phyloP scores from a whole-genome alignment of 2,329 filamentous ascomycete species.

The Epichloe hybrida region DNA sequence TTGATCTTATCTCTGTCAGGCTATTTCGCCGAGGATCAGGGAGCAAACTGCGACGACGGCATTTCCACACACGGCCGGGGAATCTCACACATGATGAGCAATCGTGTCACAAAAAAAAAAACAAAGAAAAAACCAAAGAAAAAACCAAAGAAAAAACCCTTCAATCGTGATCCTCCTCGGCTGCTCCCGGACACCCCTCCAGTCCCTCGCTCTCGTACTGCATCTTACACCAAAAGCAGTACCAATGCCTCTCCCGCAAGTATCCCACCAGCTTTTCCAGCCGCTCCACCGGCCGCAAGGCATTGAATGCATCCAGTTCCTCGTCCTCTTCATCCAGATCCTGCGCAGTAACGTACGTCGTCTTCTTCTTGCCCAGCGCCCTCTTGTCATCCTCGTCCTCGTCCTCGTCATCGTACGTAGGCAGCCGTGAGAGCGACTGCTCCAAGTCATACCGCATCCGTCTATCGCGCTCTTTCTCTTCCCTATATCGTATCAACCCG shows the following conservation, averaged over 20 bases:
- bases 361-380: conserved; percentile 48
- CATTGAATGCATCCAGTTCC: conserved; percentile 70
- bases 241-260: conserved; percentile 57
- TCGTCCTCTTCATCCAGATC: conserved; percentile 65
- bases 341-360: conserved; percentile 46
- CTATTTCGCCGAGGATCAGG: no score
- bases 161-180: conserved; percentile 66
- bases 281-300: conserved; percentile 50
- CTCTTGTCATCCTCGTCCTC: conserved; percentile 60
- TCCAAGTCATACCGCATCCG: conserved; percentile 53
- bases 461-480: conserved; percentile 55
- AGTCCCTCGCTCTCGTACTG: conserved; percentile 58
- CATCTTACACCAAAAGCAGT: conserved; percentile 96
- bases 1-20: no score
- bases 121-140: no score
- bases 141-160: no score
- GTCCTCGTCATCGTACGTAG: conserved; percentile 54
- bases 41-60: no score
- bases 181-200: conserved; percentile 79
- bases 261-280: conserved; percentile 53
- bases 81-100: background rate
- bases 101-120: background rate
- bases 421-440: conserved; percentile 47
- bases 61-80: no score
- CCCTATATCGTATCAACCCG: conserved; percentile 54